Evolutionary conservation across 23 red algal species (phyloP), one percentile per base, ranked within the genome.

Genomic region (Gracilaria vermiculophylla): DNA sequence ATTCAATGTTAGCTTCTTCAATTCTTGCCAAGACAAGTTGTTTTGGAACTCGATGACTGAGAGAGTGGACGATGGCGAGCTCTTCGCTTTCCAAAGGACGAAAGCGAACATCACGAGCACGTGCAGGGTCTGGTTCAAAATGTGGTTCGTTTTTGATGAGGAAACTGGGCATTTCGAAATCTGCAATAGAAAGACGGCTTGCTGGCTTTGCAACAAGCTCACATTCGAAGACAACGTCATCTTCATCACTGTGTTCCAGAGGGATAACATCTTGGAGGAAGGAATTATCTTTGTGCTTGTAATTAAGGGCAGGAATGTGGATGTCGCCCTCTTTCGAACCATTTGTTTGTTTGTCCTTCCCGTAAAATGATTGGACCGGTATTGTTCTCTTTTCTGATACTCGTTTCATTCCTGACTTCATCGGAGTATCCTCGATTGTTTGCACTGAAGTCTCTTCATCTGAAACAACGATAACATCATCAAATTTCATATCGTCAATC

Each of bases 1-100:
- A 32, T 16, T 12, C 23, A 39, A 96, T 90, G 17, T 76, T 87
- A 16, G 78, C 92, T 75, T 88, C 82, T 29, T 69, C 50, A 10
- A 94, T 55, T 24, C 35, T 73, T 9, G 64, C 39, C 9, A 94
- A 12, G 2, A 94, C 81, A 17, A 6, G 21, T 32, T 61, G 45
- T 44, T 84, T 84, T 28, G 57, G 57, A 34, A 84, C 80, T 17
- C 17, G 17, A 43, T 27, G 0, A 25, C 34, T 84, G 19, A 84
- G 56, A 48, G 80, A 84, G 12, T 10, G 0, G 6, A 84, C 14
- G 1, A 67, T 7, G 19, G 58, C 37, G 16, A 51, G 56, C 80
- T 84, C 80, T 51, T 60, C 57, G 1, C 3, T 1, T 43, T 53
- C 21, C 19, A 84, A 17, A 31, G 19, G n/a, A 52, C 47, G 53